Base-by-base conservation (phyloP, 805 yeast species). In the Hanseniaspora guilliermondii region DNA sequence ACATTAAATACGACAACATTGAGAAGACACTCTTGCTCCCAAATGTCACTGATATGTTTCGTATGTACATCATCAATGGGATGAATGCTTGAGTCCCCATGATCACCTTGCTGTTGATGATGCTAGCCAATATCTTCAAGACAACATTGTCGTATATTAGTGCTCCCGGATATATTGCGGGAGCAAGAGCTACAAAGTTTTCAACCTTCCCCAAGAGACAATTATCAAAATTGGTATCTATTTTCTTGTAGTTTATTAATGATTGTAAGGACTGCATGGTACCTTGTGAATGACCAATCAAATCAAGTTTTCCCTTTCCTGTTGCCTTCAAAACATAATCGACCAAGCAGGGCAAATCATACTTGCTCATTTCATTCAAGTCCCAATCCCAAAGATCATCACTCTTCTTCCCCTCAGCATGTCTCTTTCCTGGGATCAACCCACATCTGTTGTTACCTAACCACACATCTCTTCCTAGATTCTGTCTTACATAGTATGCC, bases 251-350 rank as follows among this genome's bases (percentile, higher is more conserved):
- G 52, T 71, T 69, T 17, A 83, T 75, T 36, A 93, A 70, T 47
- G 87, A 78, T 61, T 85, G 69, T 54, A 87, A 83, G 0, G 84
- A 75, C 66, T 89, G 96, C 0, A 96, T 80, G 1, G 96, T 88
- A 0, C 97, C 97, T 68, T 93, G 97, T 16, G 95, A 86, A 65
- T 91, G 98, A 1, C 89, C 89, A 9, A 82, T 74, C 22, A 91
- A 67, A 0, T 83, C 74, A 7, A 89, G 60, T 60, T 80, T 76
- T 3, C 64, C 62, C 52, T 66, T 62, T 6, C 63, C 62, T 0
- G 76, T 66, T 22, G 61, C 64, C 1, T 64, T 56, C 36, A 81
- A 65, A 0, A 88, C 83, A 54, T 76, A 74, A 36, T 81, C 77
- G 8, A 89, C 73, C 68, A 91, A 70, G 19, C 85, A 74, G 0